These are phyloP conservation scores for Scenedesmus sp. DNA, from an alignment of 163 green algal genomes.

Conservation along the genomic window DNA sequence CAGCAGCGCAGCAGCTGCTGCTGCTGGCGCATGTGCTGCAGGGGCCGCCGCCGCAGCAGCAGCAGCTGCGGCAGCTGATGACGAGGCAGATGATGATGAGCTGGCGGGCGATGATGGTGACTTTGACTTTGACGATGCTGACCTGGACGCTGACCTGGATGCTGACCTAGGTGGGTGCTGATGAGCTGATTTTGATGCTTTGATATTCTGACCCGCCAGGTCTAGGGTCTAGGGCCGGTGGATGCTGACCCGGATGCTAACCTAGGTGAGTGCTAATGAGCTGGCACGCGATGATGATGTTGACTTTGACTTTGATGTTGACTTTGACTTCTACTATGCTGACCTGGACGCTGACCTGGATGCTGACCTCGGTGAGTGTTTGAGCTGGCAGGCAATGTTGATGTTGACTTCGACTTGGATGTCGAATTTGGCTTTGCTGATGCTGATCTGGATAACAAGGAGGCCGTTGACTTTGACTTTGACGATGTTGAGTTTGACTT, in stretches of 20 bases:
- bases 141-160: not conserved
- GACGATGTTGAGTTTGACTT: no score
- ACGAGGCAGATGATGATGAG: slow-evolving; percentile 1
- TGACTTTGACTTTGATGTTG: not conserved
- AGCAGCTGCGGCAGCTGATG: not conserved
- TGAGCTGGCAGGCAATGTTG: no score
- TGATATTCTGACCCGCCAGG: no score
- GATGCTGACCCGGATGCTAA: no score
- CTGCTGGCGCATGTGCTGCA: not conserved
- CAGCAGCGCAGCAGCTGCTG: not conserved
- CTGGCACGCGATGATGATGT: not conserved
- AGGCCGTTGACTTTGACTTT: no score
- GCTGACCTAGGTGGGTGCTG: not conserved
- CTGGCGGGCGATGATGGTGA: not conserved
- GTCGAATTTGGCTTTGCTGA: no score
- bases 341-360: not conserved
- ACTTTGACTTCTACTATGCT: not conserved
- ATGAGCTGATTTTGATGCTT: no score
- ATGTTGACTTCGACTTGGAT: no score
- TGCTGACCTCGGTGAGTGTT: not conserved
- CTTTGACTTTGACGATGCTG: slow-evolving; percentile 4
- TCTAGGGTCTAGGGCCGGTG: no score
- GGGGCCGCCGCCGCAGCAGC: not conserved
- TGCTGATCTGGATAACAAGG: no score
- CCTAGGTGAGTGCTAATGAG: no score